Conservation (phyloP, 108 stramenopile genomes). For the Nitzschia inconspicua region DNA sequence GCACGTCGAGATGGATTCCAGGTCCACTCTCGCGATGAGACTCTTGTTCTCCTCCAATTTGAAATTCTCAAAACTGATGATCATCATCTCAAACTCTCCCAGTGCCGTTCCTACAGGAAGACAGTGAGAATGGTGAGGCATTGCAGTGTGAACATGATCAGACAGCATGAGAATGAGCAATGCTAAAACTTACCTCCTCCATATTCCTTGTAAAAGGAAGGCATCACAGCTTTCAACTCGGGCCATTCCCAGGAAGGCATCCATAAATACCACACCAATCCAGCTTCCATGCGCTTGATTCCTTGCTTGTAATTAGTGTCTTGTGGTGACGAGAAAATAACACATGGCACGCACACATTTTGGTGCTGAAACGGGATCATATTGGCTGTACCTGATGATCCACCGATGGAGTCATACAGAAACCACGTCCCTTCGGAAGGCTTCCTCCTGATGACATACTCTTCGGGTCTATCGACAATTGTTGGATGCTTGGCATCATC, state of each 20-base stretch:
- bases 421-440: constrained; percentile 1
- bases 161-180: background rate
- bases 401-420: constrained; percentile 6
- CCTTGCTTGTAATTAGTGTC: constrained; percentile 8
- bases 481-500: background rate
- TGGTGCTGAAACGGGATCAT: background rate
- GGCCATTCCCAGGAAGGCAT: constrained; percentile 1
- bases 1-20: too few species aligned
- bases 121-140: background rate
- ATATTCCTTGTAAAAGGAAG: background rate
- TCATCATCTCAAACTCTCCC: too few species aligned
- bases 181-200: background rate
- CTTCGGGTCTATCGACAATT: background rate
- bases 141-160: background rate
- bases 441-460: background rate
- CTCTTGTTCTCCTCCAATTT: too few species aligned
- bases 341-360: background rate
- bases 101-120: background rate
- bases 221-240: background rate
- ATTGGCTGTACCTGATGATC: background rate
- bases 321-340: constrained; percentile 2
- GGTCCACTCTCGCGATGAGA: too few species aligned
- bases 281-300: background rate
- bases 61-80: too few species aligned
- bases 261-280: background rate